Evolutionary conservation across 2,329 filamentous ascomycete genomes (phyloP), one percentile per base, ranked within the genome.

Genomic region (Colletotrichum lini): DNA sequence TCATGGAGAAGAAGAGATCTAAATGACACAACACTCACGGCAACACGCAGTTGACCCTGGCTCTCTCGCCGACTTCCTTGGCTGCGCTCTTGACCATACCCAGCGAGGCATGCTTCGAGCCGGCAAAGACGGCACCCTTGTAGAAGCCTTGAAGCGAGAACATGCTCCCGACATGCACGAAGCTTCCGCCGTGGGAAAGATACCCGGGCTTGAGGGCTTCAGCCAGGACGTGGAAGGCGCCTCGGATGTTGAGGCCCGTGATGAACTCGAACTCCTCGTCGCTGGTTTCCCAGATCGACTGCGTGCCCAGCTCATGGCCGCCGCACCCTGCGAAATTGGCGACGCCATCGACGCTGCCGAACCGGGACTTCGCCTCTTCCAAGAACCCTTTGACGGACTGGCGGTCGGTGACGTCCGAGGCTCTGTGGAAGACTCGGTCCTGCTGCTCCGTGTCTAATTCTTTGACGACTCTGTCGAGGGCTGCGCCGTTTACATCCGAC

Each of bases 161-260:
- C 64, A 67, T 67, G 64, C 64, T 71, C 10, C 64, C 64, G 1
- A 71, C 35, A 35, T 71, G 64, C 15, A 71, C 68, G 26, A 71
- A 67, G 26, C 64, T 71, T 9, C 58, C 68, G n/a, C 65, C 53
- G 9, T 59, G 16, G 13, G 44, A n/a, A 21, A 71, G 59, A 13
- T 63, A 50, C 1, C 38, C 64, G 2, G 68, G 58, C 21, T 59
- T 67, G 5, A 71, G 58, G 2, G 64, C 38, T 44, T 63, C 64
- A 13, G 68, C 50, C 16, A 71, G 64, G n/a, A 63, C 65, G 21
- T 63, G 61, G 23, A 71, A 71, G 7, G 68, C 58, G 1, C 68
- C 68, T 16, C 40, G 58, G 23, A 71, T 38, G 38, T 71, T 71
- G 44, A 71, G 45, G n/a, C 63, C 53, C 21, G 47, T n/a, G 26